A percentile compares a stretch with the other conserved stretches of the same genome.
phyloP scores from a whole-genome alignment of 805 yeast genomes.

The Cyberlindnera mrakii region DNA sequence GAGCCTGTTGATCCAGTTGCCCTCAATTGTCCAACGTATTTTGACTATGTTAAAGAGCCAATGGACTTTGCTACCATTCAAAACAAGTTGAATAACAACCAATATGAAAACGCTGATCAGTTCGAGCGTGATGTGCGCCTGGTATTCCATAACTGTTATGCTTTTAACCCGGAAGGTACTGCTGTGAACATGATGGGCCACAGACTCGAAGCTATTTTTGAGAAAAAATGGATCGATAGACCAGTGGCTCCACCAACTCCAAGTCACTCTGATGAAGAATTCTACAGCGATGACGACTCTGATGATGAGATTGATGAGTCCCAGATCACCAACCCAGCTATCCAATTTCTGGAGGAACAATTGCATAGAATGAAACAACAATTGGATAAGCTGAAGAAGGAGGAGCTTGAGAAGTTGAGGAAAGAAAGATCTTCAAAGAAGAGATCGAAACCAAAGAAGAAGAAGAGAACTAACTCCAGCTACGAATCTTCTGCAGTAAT shows the following conservation, averaged over 20 bases:
- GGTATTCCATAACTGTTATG: slow-evolving; percentile 83
- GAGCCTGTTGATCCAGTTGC: slow-evolving; percentile 96
- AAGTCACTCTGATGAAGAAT: slow-evolving; percentile 21
- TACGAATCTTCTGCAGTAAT: slow-evolving; percentile 35
- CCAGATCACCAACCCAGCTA: slow-evolving; percentile 79
- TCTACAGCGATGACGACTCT: slow-evolving; percentile 25
- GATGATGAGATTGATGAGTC: slow-evolving; percentile 53
- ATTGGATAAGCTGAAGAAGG: slow-evolving; percentile 73
- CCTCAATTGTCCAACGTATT: slow-evolving; percentile 84
- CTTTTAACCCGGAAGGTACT: slow-evolving; percentile 94
- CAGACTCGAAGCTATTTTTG: slow-evolving; percentile 77
- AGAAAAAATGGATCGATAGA: slow-evolving; percentile 81
- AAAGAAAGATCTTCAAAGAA: slow-evolving; percentile 48
- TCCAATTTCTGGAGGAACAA: slow-evolving; percentile 83
- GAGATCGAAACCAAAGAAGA: slow-evolving; percentile 33
- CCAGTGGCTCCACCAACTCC: slow-evolving; percentile 54
- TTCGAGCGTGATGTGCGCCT: slow-evolving; percentile 78
- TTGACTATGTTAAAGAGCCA: slow-evolving; percentile 81
- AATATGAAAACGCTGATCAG: slow-evolving; percentile 83
- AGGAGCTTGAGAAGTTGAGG: slow-evolving; percentile 60
- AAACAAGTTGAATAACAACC: slow-evolving; percentile 75
- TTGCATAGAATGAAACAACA: slow-evolving; percentile 80
- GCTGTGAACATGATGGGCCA: slow-evolving; percentile 96
- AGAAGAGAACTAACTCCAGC: slow-evolving; percentile 24
- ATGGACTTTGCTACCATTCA: slow-evolving; percentile 91